Evolutionary conservation across 805 yeast genomes (phyloP).

Genomic region (Pichia insulana): DNA sequence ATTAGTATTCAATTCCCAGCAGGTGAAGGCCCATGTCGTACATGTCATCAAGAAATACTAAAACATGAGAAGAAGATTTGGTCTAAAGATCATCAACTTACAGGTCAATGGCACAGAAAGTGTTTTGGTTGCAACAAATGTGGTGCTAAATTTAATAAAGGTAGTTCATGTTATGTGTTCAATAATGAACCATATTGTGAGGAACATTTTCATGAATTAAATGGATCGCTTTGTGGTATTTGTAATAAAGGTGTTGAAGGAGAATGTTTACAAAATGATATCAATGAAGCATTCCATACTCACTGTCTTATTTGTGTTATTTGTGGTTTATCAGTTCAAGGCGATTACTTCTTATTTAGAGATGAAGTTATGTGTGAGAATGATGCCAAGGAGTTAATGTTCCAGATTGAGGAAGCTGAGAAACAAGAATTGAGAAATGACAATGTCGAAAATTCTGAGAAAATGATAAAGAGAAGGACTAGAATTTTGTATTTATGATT

Average conservation of each 20-base stretch:
- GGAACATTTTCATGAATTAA: slow-evolving; percentile 63
- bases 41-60: slow-evolving; percentile 48
- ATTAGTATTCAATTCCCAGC: slow-evolving; percentile 30
- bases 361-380: slow-evolving; percentile 44
- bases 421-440: slow-evolving; percentile 7
- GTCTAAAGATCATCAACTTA: slow-evolving; percentile 74
- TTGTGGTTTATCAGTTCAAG: slow-evolving; percentile 43
- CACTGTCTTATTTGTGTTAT: slow-evolving; percentile 60
- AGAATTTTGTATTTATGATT: slow-evolving; percentile 22
- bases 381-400: slow-evolving; percentile 23
- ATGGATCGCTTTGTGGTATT: slow-evolving; percentile 62
- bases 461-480: slow-evolving; percentile 27
- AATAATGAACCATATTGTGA: slow-evolving; percentile 79
- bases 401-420: slow-evolving; percentile 9
- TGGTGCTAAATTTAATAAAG: slow-evolving; percentile 44
- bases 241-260: slow-evolving; percentile 84
- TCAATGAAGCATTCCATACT: slow-evolving; percentile 64
- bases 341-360: slow-evolving; percentile 48
- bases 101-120: slow-evolving; percentile 90
- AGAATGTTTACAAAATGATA: slow-evolving; percentile 73
- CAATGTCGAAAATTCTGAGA: slow-evolving; percentile 9
- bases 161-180: slow-evolving; percentile 64
- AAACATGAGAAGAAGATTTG: slow-evolving; percentile 55
- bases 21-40: slow-evolving; percentile 77
- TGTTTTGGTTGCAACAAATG: slow-evolving; percentile 78